A percentile compares a stretch with the other conserved stretches of the same genome.
These are phyloP conservation scores for Ustilago tritici DNA, from an alignment of 1,284 basidiomycete genomes.

Conservation along the genomic window DNA sequence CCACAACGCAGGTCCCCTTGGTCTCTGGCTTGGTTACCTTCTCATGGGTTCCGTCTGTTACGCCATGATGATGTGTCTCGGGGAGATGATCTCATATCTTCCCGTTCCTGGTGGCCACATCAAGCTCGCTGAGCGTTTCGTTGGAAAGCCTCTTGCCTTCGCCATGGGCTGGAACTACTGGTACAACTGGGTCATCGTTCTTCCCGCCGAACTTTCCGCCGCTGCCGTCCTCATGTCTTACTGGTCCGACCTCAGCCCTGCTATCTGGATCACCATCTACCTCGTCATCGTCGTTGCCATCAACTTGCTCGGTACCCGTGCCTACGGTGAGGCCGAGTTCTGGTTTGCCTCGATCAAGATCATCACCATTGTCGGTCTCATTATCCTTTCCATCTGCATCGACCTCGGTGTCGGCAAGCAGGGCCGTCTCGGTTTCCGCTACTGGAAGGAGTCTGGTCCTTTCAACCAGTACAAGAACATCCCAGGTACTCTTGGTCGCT, in stretches of 20 bases:
- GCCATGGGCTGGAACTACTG: conserved; percentile 78
- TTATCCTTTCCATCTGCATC: conserved; percentile 64
- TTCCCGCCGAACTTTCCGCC: conserved; percentile 83
- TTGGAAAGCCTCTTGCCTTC: conserved; percentile 79
- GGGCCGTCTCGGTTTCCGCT: conserved; percentile 58
- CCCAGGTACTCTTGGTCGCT: conserved; percentile 72
- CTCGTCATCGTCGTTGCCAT: conserved; percentile 79
- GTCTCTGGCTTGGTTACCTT: conserved; percentile 68
- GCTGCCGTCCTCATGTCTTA: conserved; percentile 82
- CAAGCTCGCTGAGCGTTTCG: conserved; percentile 81
- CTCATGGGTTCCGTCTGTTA: conserved; percentile 64
- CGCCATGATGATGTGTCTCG: conserved; percentile 70
- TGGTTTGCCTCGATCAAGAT: conserved; percentile 70
- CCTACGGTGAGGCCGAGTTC: conserved; percentile 70
- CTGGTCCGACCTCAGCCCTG: conserved; percentile 77
- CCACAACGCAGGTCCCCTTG: conserved; percentile 71
- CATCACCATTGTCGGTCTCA: conserved; percentile 64
- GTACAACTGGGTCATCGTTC: conserved; percentile 71
- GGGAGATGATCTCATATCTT: conserved; percentile 74
- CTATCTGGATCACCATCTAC: conserved; percentile 81
- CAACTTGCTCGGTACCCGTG: conserved; percentile 77
- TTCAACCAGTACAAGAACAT: conserved; percentile 67
- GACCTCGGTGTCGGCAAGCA: conserved; percentile 60
- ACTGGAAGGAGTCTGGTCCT: conserved; percentile 71
- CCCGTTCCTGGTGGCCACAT: conserved; percentile 79